A percentile compares a stretch with the other conserved stretches of the same genome.
Evolutionary conservation across 768 basidiomycete species (phyloP).

Genomic region (Leccinum ochraceum): DNA sequence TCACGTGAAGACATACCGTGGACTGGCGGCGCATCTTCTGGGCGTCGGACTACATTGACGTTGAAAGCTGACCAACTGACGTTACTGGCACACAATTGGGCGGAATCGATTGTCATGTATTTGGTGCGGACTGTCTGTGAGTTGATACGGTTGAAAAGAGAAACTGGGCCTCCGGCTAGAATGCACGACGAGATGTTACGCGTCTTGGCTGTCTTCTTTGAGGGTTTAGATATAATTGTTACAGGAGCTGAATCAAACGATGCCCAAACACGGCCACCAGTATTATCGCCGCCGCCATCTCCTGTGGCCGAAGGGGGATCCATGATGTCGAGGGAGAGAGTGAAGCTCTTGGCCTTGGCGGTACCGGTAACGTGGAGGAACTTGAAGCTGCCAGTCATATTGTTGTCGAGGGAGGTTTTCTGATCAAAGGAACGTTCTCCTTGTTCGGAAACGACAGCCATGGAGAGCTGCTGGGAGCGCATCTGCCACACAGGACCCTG

Average conservation of each 20-base stretch:
- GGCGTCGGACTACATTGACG: slow-evolving; percentile 82
- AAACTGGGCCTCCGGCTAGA: slow-evolving; percentile 84
- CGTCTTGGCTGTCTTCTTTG: slow-evolving; percentile 96
- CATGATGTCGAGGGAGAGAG: slow-evolving; percentile 80
- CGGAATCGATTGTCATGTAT: slow-evolving; percentile 92
- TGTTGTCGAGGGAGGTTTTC: slow-evolving; percentile 79
- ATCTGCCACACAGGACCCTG: slow-evolving; percentile 87
- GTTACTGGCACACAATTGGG: slow-evolving; percentile 84
- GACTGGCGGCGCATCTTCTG: slow-evolving; percentile 60
- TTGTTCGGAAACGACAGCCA: slow-evolving; percentile 83
- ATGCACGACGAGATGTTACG: slow-evolving; percentile 91
- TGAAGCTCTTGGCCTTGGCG: slow-evolving; percentile 88
- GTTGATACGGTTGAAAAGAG: slow-evolving; percentile 95
- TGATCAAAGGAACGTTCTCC: slow-evolving; percentile 86
- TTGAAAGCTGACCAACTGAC: slow-evolving; percentile 93
- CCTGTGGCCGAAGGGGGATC: slow-evolving; percentile 62
- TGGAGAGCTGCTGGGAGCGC: slow-evolving; percentile 76
- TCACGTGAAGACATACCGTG: slow-evolving; percentile 65
- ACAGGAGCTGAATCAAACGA: slow-evolving; percentile 91
- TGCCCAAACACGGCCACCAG: slow-evolving; percentile 78
- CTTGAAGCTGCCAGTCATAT: slow-evolving; percentile 88
- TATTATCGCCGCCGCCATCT: slow-evolving; percentile 34
- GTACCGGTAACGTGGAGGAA: slow-evolving; percentile 88
- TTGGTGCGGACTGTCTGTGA: slow-evolving; percentile 96
- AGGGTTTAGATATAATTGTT: slow-evolving; percentile 95